Evolutionary conservation across 768 basidiomycete species (phyloP), one percentile per base, ranked within the genome.

Genomic region (Collybiopsis confluens): DNA sequence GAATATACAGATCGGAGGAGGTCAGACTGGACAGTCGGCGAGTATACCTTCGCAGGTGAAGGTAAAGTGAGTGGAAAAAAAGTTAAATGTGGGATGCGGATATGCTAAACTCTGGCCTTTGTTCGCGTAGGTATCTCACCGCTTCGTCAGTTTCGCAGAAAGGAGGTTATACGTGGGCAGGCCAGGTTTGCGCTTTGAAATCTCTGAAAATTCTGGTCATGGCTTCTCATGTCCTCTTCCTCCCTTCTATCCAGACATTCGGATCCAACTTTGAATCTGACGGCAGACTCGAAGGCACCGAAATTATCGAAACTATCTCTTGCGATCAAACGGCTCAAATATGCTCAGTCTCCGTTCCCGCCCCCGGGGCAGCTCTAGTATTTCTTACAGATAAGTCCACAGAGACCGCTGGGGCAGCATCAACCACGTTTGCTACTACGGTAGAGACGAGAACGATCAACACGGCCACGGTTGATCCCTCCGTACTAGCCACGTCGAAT

Each of bases 311-410:
- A 40, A 83, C 77, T 0, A 71, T 89, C 27, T 53, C 66, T 7
- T 93, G 90, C 59, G 73, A 83, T 59, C 70, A 73, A 46, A 65
- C 64, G 10, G 68, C 69, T 30, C 72, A 76, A 56, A 70, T 74
- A 2, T 91, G 89, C 68, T 63, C 69, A 20, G 73, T 90, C 54
- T 68, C 67, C n/a, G 83, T 90, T 23, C 78, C 79, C 15, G 86
- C 87, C 0, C 89, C 90, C 0, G 78, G 77, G 26, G 80, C 80
- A 33, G 87, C 84, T 0, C 72, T 92, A 33, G 86, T 91, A 37
- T 90, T 88, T 73, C 70, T 90, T 16, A 76, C 70, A 4, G 35
- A 51, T 37, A 41, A 27, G 11, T 58, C 71, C 44, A 59, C 65
- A 0, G 74, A 73, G 40, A 70, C 68, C 6, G 66, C 68, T 7